phyloP scores from a whole-genome alignment of 192 early-diverging fungal species.

The Coemansia sp. region DNA sequence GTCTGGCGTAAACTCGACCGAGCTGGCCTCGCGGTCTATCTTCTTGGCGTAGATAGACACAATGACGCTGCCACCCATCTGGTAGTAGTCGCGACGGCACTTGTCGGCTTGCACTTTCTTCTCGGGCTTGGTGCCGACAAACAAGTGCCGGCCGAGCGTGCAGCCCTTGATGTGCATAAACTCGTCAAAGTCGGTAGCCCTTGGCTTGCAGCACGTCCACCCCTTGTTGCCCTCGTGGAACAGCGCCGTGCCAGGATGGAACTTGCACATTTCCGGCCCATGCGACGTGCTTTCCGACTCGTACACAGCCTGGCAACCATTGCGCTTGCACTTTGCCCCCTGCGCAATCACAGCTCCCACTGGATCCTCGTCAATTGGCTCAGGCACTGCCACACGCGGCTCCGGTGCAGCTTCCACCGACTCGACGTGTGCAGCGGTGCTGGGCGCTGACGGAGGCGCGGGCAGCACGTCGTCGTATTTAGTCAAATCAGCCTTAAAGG shows the following conservation, averaged over 20 bases:
- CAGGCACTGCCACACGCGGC: slow-evolving; percentile 46
- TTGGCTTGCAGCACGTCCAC: slow-evolving; percentile 92
- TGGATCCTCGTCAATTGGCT: slow-evolving; percentile 76
- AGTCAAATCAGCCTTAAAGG: slow-evolving; percentile 49
- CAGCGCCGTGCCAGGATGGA: slow-evolving; percentile 86
- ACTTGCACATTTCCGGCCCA: slow-evolving; percentile 60
- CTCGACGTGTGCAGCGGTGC: slow-evolving; percentile 8
- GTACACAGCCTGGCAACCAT: slow-evolving; percentile 72
- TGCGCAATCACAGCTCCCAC: slow-evolving; percentile 64
- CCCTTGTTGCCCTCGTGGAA: slow-evolving; percentile 99
- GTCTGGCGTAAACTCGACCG: slow-evolving; percentile 66
- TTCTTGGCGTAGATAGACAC: slow-evolving; percentile 95
- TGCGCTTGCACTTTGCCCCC: slow-evolving; percentile 83
- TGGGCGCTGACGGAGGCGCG: slow-evolving; percentile 16
- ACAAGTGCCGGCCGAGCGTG: slow-evolving; percentile 85
- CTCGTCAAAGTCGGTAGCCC: slow-evolving; percentile 97
- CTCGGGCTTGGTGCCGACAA: slow-evolving; percentile 63
- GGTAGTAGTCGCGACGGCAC: slow-evolving; percentile 94
- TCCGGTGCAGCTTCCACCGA: slow-evolving; percentile 22
- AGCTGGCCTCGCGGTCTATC: slow-evolving; percentile 68
- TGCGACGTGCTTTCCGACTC: slow-evolving; percentile 58
- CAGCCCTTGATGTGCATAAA: slow-evolving; percentile 96
- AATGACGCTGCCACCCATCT: slow-evolving; percentile 81
- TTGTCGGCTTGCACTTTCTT: slow-evolving; percentile 22
- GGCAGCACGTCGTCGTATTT: slow-evolving; percentile 46